Conservation (phyloP, 2,329 filamentous ascomycete genomes). For the Cytospora schulzeri region DNA sequence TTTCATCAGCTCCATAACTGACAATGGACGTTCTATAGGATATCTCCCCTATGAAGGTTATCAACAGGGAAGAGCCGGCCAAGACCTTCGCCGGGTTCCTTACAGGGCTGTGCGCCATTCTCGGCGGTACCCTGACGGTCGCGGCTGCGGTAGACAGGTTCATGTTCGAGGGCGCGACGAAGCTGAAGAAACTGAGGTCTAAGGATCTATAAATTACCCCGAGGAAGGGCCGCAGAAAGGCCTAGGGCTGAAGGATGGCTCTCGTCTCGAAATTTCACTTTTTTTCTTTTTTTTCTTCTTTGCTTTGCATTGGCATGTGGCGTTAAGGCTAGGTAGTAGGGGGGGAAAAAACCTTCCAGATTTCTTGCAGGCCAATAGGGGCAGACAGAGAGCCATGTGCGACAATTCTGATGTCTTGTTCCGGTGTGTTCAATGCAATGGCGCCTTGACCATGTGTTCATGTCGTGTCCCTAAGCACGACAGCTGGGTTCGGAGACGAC, state of each 20-base stretch:
- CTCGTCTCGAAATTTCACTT: slow-evolving; percentile 2
- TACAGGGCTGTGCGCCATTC: slow-evolving; percentile 89
- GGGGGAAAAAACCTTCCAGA: slow-evolving; percentile 10
- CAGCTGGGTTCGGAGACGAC: neutral
- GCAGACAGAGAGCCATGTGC: neutral
- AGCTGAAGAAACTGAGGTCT: slow-evolving; percentile 81
- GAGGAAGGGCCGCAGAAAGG: neutral
- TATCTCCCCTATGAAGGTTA: slow-evolving; percentile 99
- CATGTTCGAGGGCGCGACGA: slow-evolving; percentile 82
- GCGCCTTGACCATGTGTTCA: slow-evolving; percentile 1
- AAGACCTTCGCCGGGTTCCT: slow-evolving; percentile 93
- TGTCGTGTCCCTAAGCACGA: slow-evolving; percentile 1
- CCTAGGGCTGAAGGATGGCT: neutral
- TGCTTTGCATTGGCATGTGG: slow-evolving; percentile 27
- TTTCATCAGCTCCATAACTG: slow-evolving; percentile 28
- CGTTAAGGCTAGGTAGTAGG: slow-evolving; percentile 27
- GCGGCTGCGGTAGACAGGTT: slow-evolving; percentile 90
- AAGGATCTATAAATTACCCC: slow-evolving; percentile 54
- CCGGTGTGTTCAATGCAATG: neutral
- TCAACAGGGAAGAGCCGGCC: slow-evolving; percentile 87
- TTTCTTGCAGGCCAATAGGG: neutral
- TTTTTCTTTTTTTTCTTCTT: slow-evolving; percentile 7
- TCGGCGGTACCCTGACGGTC: slow-evolving; percentile 93
- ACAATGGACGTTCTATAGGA: slow-evolving; percentile 59
- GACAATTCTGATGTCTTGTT: neutral